phyloP scores from a whole-genome alignment of 306 rosid genomes.

The Acacia acuminata region DNA sequence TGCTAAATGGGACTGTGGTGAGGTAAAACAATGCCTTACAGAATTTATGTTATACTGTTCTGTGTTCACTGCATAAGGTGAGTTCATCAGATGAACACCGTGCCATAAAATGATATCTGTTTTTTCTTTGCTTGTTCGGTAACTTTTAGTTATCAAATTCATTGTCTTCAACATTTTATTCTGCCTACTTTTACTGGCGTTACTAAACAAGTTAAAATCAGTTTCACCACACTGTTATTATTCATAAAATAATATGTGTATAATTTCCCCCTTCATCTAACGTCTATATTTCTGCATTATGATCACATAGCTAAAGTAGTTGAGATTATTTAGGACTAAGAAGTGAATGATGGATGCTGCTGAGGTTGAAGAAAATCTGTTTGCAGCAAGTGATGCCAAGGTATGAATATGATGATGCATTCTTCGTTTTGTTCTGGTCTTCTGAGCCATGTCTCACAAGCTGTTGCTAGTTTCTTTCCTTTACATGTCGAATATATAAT shows the following conservation, averaged over 20 bases:
- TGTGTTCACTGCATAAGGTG: not conserved
- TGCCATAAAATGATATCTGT: not conserved
- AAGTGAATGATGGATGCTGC: constrained; percentile 59
- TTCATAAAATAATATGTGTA: not conserved
- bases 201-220: not conserved
- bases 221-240: not conserved
- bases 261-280: not conserved
- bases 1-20: not conserved
- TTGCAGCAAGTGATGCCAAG: constrained; percentile 87
- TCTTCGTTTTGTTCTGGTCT: constrained; percentile 7
- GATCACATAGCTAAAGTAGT: constrained; percentile 43
- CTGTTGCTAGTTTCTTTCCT: not conserved
- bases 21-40: not conserved
- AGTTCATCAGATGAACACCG: constrained; percentile 18
- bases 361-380: constrained; percentile 75
- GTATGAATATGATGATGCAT: constrained; percentile 37
- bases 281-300: constrained; percentile 23
- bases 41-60: not conserved
- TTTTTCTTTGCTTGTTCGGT: not conserved
- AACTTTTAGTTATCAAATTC: not conserved
- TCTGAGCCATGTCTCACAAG: constrained; percentile 13
- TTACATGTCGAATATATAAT: not conserved
- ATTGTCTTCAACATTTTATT: not conserved
- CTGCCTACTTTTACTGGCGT: constrained; percentile 2
- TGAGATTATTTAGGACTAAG: constrained; percentile 34